Base-by-base conservation (phyloP, 106 monocot species). In the Platanthera zijinensis region DNA sequence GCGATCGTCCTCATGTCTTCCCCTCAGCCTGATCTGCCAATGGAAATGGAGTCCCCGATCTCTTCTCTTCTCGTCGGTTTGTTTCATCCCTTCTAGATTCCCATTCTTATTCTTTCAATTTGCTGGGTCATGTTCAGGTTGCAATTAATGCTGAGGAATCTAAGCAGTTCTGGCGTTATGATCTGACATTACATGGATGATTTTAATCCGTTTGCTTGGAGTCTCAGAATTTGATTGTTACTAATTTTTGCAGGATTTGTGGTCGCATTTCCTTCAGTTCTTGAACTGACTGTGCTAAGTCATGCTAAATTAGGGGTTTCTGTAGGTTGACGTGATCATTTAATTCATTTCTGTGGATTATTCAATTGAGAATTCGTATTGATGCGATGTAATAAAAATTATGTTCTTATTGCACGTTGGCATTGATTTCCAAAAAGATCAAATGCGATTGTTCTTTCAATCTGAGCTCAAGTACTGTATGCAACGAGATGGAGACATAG, bases 61-160 rank as follows among this genome's bases (percentile, higher is more conserved):
- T 46, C 70, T 70, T 13, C 70, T 48, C 70, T 70, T 70, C 48
- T 70, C 30, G 45, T 47, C 70, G 70, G 70, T 70, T 70, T 13
- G 70, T 47, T 70, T 47, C 8, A 48, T 47, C 5, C 17, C 70
- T 39, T 39, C 2, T 39, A 39, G 39, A 39, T 39, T 39, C 39
- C 39, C 39, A 3, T 39, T 39, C 39, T 19, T 1, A 18, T 7
- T 21, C 1, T 10, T 56, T 56, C 11, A 13, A 14, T 56, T 14
- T 12, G 17, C 4, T 56, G 17, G 56, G 56, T 4, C 56, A 12
- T 14, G 56, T 56, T 56, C 56, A 18, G n/a, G 5, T 59, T 39
- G 39, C 39, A 39, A 39, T 39, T 59, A 18, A 57, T 1, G 7
- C 59, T 19, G 3, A 19, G 59, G 59, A 59, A 59, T 59, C 19